These are phyloP conservation scores for Cicer cuneatum DNA, from an alignment of 306 rosid genomes.

Conservation along the genomic window DNA sequence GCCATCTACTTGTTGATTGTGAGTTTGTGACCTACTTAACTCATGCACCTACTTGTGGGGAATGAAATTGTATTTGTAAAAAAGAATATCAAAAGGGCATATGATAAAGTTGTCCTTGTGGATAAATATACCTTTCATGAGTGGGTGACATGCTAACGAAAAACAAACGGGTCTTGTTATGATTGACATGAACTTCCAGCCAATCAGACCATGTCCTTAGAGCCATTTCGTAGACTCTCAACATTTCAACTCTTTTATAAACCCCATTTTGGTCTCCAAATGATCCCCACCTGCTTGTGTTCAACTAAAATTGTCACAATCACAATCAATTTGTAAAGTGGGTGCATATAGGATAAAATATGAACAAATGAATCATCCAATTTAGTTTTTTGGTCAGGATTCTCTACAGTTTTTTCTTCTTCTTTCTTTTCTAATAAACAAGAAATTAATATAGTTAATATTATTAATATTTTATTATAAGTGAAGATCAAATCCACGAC, in stretches of 20 bases:
- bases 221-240: slow-evolving; percentile 86
- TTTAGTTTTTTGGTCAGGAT: neutral
- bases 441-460: no score
- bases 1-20: neutral
- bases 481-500: no score
- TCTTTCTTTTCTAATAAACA: no score
- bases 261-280: slow-evolving; percentile 62
- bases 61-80: neutral
- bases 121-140: slow-evolving; percentile 77
- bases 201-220: slow-evolving; percentile 87
- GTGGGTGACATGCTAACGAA: slow-evolving; percentile 97
- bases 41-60: slow-evolving; percentile 10
- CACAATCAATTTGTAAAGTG: slow-evolving; percentile 31
- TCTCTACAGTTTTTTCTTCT: neutral
- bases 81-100: neutral
- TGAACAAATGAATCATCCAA: neutral
- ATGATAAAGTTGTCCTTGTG: neutral
- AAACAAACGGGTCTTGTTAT: slow-evolving; percentile 68
- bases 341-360: slow-evolving; percentile 5
- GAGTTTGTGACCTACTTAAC: slow-evolving; percentile 10
- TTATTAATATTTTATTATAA: no score
- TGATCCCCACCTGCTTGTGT: slow-evolving; percentile 73
- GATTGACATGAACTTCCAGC: slow-evolving; percentile 85
- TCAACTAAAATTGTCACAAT: slow-evolving; percentile 39
- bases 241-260: slow-evolving; percentile 65